Base-by-base conservation (phyloP, 2,329 filamentous ascomycete species). In the Lizonia empirigonia region DNA sequence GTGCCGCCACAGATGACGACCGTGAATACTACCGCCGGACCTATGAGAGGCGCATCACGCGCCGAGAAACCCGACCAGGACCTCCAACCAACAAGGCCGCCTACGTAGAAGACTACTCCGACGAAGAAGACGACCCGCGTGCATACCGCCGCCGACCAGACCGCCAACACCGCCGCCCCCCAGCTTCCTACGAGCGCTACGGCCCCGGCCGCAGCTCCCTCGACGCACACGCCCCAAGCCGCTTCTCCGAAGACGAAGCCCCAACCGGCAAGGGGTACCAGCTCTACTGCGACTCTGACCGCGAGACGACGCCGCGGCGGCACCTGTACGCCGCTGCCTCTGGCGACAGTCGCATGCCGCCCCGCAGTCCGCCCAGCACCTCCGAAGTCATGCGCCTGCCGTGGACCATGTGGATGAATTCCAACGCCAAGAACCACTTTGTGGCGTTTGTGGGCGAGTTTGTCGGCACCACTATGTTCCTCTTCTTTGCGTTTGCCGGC, bases 401-500 rank as follows among this genome's bases (percentile, higher is more conserved):
- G 7, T 70, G 70, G 67, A 68, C 59, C 16, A 67, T 70, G 55
- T 74, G 69, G 68, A 70, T 68, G 70, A 69, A 69, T 32, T 68
- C 62, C 5, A 64, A 67, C 26, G 67, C 68, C 2, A 73, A 73
- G 57, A 73, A 73, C 39, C 70, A 71, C 44, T 64, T 79, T 53
- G 71, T 79, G 18, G 76, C 77, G 44, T 77, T 78, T 64, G 59
- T 78, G 8, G 78, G 78, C 73, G 76, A 78, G 44, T 77, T 74
- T 37, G 73, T 77, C 7, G 76, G 76, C 20, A 78, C 76, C 1
- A 72, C 74, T 7, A 70, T 78, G 51, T 78, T 78, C 45, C 67
- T 78, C 24, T 78, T 72, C 67, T 76, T 78, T 44, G 76, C 76
- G 13, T 72, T 78, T 32, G 65, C 68, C 1, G 76, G 74, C 5